These are phyloP conservation scores for Colletotrichum musicola DNA, from an alignment of 2,329 filamentous ascomycete genomes.

Conservation along the genomic window DNA sequence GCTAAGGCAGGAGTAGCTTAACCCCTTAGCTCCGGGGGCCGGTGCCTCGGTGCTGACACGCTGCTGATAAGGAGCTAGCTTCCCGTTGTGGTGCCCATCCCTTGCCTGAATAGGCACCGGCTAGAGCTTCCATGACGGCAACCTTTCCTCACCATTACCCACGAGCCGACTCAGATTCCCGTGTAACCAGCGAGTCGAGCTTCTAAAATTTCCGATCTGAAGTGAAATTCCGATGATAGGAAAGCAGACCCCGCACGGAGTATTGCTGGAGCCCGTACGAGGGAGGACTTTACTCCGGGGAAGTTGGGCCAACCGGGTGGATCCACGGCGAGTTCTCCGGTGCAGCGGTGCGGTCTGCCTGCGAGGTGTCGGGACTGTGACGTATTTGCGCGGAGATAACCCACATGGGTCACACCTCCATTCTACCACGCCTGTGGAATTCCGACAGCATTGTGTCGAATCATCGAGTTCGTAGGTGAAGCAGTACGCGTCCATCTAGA, in stretches of 20 bases:
- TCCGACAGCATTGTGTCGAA: no score
- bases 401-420: no score
- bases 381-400: no score
- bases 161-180: background rate
- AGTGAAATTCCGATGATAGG: constrained; percentile 1
- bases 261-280: background rate
- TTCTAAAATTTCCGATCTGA: background rate
- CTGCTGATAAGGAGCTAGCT: constrained; percentile 25
- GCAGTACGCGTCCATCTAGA: no score
- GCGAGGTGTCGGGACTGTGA: no score
- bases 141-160: constrained; percentile 7
- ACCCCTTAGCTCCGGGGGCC: constrained; percentile 9
- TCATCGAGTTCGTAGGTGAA: no score
- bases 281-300: constrained; percentile 4
- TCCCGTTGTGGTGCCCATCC: constrained; percentile 7
- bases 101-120: constrained; percentile 16
- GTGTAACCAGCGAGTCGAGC: background rate
- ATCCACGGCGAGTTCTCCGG: background rate
- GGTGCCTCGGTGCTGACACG: background rate
- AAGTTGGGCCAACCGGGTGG: background rate
- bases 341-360: background rate
- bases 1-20: constrained; percentile 14
- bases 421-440: no score
- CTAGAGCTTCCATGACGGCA: constrained; percentile 31
- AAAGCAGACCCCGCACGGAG: background rate